Evolutionary conservation across 73 alveolate genomes (phyloP), one percentile per base, ranked within the genome.

Genomic region (Stentor coeruleus): DNA sequence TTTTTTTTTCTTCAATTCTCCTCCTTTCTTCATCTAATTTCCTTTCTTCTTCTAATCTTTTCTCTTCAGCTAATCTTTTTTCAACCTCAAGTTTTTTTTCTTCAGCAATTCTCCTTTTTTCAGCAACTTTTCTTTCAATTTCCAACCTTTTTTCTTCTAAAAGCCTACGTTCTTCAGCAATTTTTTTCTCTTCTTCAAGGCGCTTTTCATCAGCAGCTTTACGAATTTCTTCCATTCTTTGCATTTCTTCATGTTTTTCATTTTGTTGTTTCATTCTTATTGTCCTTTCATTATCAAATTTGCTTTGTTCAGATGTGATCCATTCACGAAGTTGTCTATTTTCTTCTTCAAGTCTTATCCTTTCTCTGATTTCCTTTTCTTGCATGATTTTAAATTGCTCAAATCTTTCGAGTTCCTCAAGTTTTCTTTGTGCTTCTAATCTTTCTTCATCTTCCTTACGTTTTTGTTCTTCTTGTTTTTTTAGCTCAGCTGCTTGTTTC

Each of bases 331-430:
- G 66, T 11, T 11, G 6, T 6, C 66, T 6, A 49, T 49, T 49
- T 49, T 49, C 66, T 49, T 49, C 66, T 49, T 49, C 66, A 49
- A 49, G 66, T 49, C 66, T 49, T 6, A 49, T 49, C 20, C 66
- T 6, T 49, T 49, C 66, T 49, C 66, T 49, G 28, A 49, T 49
- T 49, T 49, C 66, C 20, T 49, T 49, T 49, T 49, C 66, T 49
- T 49, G 66, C 66, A 49, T 49, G 20, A 49, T 49, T 49, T 20
- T 49, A n/a, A n/a, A n/a, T 20, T 49, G 66, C 6, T 6, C 6
- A 20, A 11, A 11, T 49, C 20, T 49, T 49, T 49, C 66, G 20
- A 49, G 66, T 49, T 49, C 66, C 66, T 49, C 28, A n/a, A n/a
- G n/a, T n/a, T n/a, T n/a, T 49, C 66, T 49, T 20, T 6, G 6